These are phyloP conservation scores for Ophiognomonia clavigignenti-juglandacearum DNA, from an alignment of 2,329 filamentous ascomycete species.

Conservation along the genomic window DNA sequence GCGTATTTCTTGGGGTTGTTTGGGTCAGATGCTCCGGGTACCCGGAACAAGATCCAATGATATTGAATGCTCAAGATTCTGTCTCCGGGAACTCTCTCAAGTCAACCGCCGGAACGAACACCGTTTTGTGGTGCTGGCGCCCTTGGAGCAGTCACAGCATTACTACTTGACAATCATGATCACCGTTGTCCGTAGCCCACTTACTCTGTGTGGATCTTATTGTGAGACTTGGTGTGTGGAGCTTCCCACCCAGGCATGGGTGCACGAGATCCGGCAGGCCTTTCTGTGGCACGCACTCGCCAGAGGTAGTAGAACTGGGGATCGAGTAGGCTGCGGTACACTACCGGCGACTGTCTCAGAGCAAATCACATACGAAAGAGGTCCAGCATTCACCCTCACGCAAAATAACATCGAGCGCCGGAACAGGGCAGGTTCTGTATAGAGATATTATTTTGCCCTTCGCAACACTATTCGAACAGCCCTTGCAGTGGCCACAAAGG, in stretches of 20 bases:
- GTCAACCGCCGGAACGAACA: neutral
- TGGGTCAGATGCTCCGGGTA: conserved; percentile 36
- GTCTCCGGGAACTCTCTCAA: neutral
- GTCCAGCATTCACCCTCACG: too few species aligned
- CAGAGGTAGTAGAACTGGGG: too few species aligned
- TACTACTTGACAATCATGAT: neutral
- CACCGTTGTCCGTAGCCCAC: neutral
- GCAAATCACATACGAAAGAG: too few species aligned
- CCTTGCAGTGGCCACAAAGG: too few species aligned
- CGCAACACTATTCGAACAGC: too few species aligned
- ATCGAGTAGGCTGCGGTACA: too few species aligned
- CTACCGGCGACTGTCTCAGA: too few species aligned
- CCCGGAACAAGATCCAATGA: conserved; percentile 19
- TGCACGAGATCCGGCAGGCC: conserved; percentile 2
- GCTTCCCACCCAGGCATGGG: neutral
- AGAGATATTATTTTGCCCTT: too few species aligned
- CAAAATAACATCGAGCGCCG: too few species aligned
- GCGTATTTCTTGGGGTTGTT: conserved; percentile 57
- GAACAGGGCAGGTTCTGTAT: too few species aligned
- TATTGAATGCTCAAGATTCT: neutral
- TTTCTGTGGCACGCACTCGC: neutral
- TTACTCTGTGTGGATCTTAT: neutral
- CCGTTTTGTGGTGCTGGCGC: neutral
- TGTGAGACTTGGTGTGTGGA: neutral
- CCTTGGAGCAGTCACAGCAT: neutral